A percentile compares a stretch with the other conserved stretches of the same genome.
Evolutionary conservation across 2,329 filamentous ascomycete genomes (phyloP).

Genomic region (Cladophialophora exuberans): DNA sequence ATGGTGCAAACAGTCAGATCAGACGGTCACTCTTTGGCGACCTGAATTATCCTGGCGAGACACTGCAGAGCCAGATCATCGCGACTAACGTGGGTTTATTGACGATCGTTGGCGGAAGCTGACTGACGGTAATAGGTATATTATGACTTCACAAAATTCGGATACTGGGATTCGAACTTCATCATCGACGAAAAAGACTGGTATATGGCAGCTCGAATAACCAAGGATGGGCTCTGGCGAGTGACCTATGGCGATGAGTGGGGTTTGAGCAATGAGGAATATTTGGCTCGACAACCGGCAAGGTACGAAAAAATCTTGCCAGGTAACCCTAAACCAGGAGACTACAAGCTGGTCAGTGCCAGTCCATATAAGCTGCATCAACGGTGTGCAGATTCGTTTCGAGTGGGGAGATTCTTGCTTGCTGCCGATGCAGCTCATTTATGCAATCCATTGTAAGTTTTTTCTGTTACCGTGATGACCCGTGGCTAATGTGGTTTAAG

Average conservation of each 20-base stretch:
- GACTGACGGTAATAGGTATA: constrained; percentile 17
- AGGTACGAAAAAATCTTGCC: constrained; percentile 64
- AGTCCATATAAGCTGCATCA: constrained; percentile 67
- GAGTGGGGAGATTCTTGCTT: constrained; percentile 60
- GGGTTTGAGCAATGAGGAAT: constrained; percentile 58
- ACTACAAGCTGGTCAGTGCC: constrained; percentile 62
- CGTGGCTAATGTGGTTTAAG: constrained; percentile 11
- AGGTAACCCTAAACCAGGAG: constrained; percentile 60
- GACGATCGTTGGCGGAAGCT: background rate
- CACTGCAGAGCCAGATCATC: constrained; percentile 29
- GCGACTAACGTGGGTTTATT: constrained; percentile 29
- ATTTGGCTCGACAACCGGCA: constrained; percentile 55
- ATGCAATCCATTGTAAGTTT: constrained; percentile 49
- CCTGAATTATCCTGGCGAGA: constrained; percentile 28
- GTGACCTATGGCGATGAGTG: constrained; percentile 65
- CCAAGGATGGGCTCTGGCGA: constrained; percentile 62
- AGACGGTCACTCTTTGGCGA: constrained; percentile 38
- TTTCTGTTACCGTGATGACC: background rate
- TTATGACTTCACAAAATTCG: constrained; percentile 29
- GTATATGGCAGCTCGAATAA: constrained; percentile 65
- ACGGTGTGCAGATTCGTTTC: constrained; percentile 60
- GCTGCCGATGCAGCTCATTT: constrained; percentile 64
- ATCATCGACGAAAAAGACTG: constrained; percentile 64
- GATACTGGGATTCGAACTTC: constrained; percentile 44
- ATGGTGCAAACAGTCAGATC: constrained; percentile 47